Evolutionary conservation across 1,139 yeast genomes (phyloP), one percentile per base, ranked within the genome.

Genomic region (Zygoascus sp.): DNA sequence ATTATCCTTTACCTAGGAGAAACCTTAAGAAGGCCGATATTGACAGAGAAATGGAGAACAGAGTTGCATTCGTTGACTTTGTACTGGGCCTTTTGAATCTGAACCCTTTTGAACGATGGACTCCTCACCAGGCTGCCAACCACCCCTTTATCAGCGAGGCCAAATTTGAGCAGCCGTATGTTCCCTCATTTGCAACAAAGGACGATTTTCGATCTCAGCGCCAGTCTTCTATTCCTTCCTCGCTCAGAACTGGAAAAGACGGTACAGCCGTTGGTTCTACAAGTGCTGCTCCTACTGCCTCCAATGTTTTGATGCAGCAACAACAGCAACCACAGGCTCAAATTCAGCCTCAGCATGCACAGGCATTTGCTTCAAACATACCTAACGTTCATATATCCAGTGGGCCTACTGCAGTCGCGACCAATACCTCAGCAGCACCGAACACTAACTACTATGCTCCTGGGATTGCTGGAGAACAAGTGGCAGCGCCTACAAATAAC

Each of bases 101-200:
- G 61, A 90, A 90, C 65, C 98, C 98, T 0, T 74, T 92, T 58
- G 96, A 90, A 64, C 76, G 99, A 58, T 83, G 96, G 81, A 88
- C 97, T 0, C 98, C 98, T 9, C 96, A 88, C 58, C 97, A 92
- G 64, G 98, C 97, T 0, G 73, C 84, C 20, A 73, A 80, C 66
- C 98, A 94, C 67, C 97, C 97, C 0, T 92, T 94, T 64, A 79
- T 92, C 17, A 83, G 83, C 8, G 67, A 64, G 37, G 52, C 59
- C 39, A 60, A 58, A 53, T 66, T 59, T 46, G 54, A 55, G 7
- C 65, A 64, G 2, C 70, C 69, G n/a, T 68, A 58, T 54, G 64
- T 63, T 27, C 65, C 68, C 9, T 48, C 52, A 35, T 42, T 46
- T 23, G 39, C 43, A 6, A 38, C 47, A n/a, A 53, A 46, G 37